phyloP scores from a whole-genome alignment of 2,329 filamentous ascomycete species.

The Venturia nashicola region DNA sequence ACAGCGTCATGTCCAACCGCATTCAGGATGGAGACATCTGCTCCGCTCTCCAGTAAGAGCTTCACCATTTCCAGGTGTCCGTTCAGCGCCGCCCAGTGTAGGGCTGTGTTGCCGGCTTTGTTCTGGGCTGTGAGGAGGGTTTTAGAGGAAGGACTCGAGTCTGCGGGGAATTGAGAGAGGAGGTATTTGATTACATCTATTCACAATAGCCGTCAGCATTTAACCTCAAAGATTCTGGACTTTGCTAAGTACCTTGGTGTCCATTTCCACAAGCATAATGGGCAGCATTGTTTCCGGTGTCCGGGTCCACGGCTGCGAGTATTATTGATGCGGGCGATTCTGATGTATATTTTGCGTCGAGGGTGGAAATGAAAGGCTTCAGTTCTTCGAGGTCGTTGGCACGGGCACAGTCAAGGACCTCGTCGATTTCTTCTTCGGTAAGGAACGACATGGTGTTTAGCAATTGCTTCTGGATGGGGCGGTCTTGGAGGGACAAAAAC shows the following conservation, averaged over 20 bases:
- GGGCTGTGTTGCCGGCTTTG: conserved; percentile 71
- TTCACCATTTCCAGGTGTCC: conserved; percentile 75
- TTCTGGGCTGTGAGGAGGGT: conserved; percentile 59
- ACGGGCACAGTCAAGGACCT: conserved; percentile 79
- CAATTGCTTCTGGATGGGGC: not conserved
- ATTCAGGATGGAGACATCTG: conserved; percentile 68
- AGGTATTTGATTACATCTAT: conserved; percentile 13
- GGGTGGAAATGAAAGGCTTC: conserved; percentile 41
- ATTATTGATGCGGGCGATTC: conserved; percentile 50
- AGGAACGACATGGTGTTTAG: conserved; percentile 27
- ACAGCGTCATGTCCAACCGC: conserved; percentile 61
- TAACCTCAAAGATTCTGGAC: not conserved
- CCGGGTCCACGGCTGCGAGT: conserved; percentile 56
- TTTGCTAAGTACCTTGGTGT: conserved; percentile 46
- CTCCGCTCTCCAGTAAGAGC: conserved; percentile 61
- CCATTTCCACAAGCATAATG: conserved; percentile 94
- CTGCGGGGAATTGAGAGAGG: conserved; percentile 20
- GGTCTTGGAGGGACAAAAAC: not conserved
- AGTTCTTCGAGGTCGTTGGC: conserved; percentile 64
- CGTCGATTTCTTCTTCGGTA: conserved; percentile 73
- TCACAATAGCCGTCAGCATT: not conserved
- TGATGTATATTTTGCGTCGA: conserved; percentile 50
- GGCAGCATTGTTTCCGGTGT: conserved; percentile 64
- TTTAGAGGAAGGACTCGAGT: conserved; percentile 20
- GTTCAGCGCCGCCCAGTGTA: conserved; percentile 90